Conservation (phyloP, 2,329 filamentous ascomycete genomes). For the Aspergillus candidus region DNA sequence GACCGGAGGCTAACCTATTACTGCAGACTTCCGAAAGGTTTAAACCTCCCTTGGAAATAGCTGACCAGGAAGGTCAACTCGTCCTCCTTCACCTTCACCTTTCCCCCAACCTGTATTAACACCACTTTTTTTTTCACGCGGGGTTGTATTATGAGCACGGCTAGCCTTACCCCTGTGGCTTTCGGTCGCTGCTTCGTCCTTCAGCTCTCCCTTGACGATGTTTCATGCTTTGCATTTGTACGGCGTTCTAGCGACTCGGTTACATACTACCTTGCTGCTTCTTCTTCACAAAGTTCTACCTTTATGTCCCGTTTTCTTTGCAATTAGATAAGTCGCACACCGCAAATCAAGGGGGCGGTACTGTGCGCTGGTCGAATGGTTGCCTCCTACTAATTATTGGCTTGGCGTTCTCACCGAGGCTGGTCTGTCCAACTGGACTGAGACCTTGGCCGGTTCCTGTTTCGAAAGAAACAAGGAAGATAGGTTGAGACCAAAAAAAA, state of each 20-base stretch:
- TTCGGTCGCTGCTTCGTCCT: constrained; percentile 11
- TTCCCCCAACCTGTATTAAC: constrained; percentile 25
- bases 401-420: not conserved
- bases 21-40: constrained; percentile 58
- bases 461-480: too few species aligned
- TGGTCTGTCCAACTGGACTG: constrained; percentile 1
- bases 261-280: constrained; percentile 10
- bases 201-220: constrained; percentile 28
- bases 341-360: constrained; percentile 34
- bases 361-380: constrained; percentile 39
- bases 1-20: constrained; percentile 20
- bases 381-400: constrained; percentile 33
- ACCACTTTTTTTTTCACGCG: constrained; percentile 15
- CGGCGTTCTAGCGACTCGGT: constrained; percentile 41
- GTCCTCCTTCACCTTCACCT: constrained; percentile 10
- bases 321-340: constrained; percentile 35
- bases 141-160: constrained; percentile 14
- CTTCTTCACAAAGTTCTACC: constrained; percentile 21
- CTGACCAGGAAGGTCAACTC: constrained; percentile 13
- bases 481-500: constrained; percentile 1
- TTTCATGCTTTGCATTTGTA: constrained; percentile 38
- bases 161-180: constrained; percentile 8
- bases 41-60: constrained; percentile 27
- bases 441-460: not conserved
- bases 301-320: constrained; percentile 29